Conservation (phyloP, 2,329 filamentous ascomycete genomes). For the Botrytis byssoidea region DNA sequence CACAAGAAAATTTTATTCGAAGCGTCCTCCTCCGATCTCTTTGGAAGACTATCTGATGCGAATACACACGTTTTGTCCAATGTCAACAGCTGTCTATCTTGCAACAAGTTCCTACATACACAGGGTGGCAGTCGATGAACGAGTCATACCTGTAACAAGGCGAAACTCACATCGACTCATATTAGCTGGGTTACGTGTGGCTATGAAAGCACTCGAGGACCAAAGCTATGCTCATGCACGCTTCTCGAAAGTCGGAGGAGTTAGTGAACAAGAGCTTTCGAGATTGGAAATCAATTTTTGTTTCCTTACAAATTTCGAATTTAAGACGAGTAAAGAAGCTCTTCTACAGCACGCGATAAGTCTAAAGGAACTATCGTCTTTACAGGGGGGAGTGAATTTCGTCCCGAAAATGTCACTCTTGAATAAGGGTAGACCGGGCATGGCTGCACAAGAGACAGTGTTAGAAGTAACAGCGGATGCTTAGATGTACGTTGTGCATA, state of each 20-base stretch:
- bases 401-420: slow-evolving; percentile 35
- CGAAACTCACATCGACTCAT: slow-evolving; percentile 85
- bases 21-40: slow-evolving; percentile 77
- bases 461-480: slow-evolving; percentile 35
- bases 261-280: slow-evolving; percentile 77
- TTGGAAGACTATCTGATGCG: slow-evolving; percentile 82
- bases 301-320: slow-evolving; percentile 80
- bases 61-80: slow-evolving; percentile 86
- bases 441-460: slow-evolving; percentile 30
- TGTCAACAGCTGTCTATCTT: slow-evolving; percentile 91
- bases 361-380: slow-evolving; percentile 40
- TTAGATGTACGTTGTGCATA: neutral
- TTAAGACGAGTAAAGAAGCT: slow-evolving; percentile 60
- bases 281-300: slow-evolving; percentile 87
- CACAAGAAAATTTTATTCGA: slow-evolving; percentile 90
- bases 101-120: slow-evolving; percentile 87
- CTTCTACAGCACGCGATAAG: slow-evolving; percentile 51
- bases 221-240: slow-evolving; percentile 81
- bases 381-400: slow-evolving; percentile 38
- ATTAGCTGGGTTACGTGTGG: slow-evolving; percentile 79
- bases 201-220: slow-evolving; percentile 95
- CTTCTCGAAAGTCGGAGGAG: slow-evolving; percentile 84
- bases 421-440: slow-evolving; percentile 29
- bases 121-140: slow-evolving; percentile 73
- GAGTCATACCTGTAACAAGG: slow-evolving; percentile 74